Base-by-base conservation (phyloP, 225 moss, liverwort and hornwort genomes). In the Ulota crispa region DNA sequence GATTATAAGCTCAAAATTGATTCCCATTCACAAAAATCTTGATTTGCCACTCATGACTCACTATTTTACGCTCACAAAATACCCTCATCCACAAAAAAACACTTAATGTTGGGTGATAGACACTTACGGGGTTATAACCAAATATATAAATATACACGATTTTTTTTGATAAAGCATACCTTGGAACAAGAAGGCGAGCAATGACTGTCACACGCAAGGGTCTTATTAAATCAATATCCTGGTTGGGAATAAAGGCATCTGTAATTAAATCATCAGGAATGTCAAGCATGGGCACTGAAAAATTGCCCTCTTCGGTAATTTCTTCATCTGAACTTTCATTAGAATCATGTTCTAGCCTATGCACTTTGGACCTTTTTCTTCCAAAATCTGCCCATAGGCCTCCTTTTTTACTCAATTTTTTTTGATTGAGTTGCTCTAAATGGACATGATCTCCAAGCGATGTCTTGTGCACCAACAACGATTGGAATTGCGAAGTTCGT, bases 401-500 rank as follows among this genome's bases (percentile, higher is more conserved):
- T 8, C 83, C 79, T 59, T 85, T 91, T 5, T 83, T 83, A 39
- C 78, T 85, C 9, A 10, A 12, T 4, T 85, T 85, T 4, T 73
- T 68, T 30, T 86, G 75, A 28, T 83, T 66, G 1, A 68, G 43
- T 64, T 91, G 91, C 11, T 88, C 65, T 3, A 88, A 41, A 75
- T 91, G 86, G 13, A 87, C 69, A 60, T 91, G 91, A 54, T 77
- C 83, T 7, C 21, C 9, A 10, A 88, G 8, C 4, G 91, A 91
- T 24, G 91, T 86, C 36, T 88, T 88, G 4, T 83, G 85, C 4
- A 91, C 80, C 15, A 88, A 27, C 0, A 91, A 27, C 3, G 88
- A 91, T 57, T 88, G 88, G 60, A 91, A 91, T 60, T 88, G 86
- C 0, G 91, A 91, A 53, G 81, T 83, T 2, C 68, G 68, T 0